Conservation (phyloP, 768 basidiomycete genomes). For the Russula olivacea region DNA sequence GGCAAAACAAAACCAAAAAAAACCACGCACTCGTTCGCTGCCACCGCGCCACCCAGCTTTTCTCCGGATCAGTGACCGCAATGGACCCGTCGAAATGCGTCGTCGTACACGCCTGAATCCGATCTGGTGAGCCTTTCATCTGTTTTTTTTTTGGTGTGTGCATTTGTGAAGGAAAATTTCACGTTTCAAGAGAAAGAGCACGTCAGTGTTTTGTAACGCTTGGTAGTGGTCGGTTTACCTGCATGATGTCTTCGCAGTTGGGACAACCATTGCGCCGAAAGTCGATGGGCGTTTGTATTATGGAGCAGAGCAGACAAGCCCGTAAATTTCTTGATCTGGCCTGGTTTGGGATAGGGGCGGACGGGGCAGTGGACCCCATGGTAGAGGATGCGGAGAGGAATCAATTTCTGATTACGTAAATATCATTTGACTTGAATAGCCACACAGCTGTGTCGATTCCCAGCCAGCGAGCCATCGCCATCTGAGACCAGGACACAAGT, state of each 20-base stretch:
- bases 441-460: too few relatives aligned
- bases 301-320: slow-evolving; percentile 90
- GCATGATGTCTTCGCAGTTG: slow-evolving; percentile 93
- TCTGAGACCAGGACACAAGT: too few relatives aligned
- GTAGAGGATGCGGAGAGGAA: not conserved
- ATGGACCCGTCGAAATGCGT: slow-evolving; percentile 91
- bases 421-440: too few relatives aligned
- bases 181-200: not conserved
- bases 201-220: not conserved
- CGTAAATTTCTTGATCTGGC: slow-evolving; percentile 70
- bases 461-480: too few relatives aligned
- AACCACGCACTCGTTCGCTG: slow-evolving; percentile 75
- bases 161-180: not conserved
- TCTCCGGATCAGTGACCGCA: slow-evolving; percentile 76
- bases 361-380: slow-evolving; percentile 14
- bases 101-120: slow-evolving; percentile 82
- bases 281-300: slow-evolving; percentile 77
- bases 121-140: slow-evolving; percentile 86
- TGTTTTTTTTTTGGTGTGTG: slow-evolving; percentile 30
- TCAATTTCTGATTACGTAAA: too few relatives aligned
- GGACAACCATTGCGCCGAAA: slow-evolving; percentile 88
- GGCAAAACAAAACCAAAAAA: not conserved
- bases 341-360: slow-evolving; percentile 47
- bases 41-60: slow-evolving; percentile 96
- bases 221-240: slow-evolving; percentile 45